Evolutionary conservation across 345 rosid genomes (phyloP).

Genomic region (Aegle marmelos): DNA sequence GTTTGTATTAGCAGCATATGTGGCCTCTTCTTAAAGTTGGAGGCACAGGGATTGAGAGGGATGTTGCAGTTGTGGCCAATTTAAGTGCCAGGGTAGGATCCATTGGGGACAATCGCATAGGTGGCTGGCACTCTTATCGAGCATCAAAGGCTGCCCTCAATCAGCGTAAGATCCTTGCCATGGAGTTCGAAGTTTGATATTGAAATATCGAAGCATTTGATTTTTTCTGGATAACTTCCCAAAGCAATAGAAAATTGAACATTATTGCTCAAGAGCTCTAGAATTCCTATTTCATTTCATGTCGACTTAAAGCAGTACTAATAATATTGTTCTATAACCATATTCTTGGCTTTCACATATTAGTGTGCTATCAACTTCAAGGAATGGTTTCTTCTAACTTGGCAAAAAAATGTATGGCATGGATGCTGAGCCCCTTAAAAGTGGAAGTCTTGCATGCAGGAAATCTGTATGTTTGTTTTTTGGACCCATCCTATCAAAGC

Average conservation of each 20-base stretch:
- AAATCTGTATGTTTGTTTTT: neutral
- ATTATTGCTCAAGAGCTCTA: neutral
- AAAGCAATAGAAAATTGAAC: neutral
- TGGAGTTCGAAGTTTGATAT: neutral
- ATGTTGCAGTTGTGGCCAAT: slow-evolving; percentile 83
- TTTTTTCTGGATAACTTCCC: neutral
- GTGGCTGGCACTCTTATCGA: slow-evolving; percentile 94
- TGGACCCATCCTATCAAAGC: neutral
- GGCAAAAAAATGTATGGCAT: neutral
- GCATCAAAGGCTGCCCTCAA: slow-evolving; percentile 87
- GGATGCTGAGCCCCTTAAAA: neutral
- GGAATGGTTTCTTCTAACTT: neutral
- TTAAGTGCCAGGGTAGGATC: slow-evolving; percentile 91
- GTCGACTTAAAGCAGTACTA: neutral
- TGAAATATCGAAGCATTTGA: neutral
- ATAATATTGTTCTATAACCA: neutral
- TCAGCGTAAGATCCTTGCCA: slow-evolving; percentile 49
- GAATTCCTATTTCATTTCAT: neutral
- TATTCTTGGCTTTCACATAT: neutral
- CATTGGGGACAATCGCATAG: slow-evolving; percentile 75
- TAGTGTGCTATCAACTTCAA: neutral
- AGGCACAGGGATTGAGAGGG: slow-evolving; percentile 61
- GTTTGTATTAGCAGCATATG: slow-evolving; percentile 66
- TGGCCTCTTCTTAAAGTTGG: slow-evolving; percentile 93
- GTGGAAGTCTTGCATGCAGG: neutral